Base-by-base conservation (phyloP, 257 asterid genomes). In the Cinchona pubescens region DNA sequence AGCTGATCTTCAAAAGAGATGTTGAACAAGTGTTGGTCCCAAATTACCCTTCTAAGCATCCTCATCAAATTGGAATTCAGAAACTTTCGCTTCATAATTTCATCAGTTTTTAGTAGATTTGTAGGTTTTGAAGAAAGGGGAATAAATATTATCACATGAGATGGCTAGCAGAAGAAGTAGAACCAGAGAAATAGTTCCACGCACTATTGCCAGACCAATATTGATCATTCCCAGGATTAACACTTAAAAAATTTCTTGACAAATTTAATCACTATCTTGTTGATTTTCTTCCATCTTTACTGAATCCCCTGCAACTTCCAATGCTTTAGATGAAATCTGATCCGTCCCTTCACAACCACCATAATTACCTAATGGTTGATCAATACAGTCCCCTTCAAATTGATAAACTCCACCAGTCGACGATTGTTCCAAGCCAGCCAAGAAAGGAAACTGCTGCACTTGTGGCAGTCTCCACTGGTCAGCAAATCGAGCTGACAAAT, bases 381-480 rank as follows among this genome's bases (percentile, higher is more conserved):
- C 61, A 64, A 38, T 53, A 6, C 32, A 32, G 58, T 65, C 83
- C 18, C 63, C 76, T 60, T 75, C 74, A 32, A 75, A 68, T 56
- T 67, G 74, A 72, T 70, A 82, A 11, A 69, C 45, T 9, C 78
- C 79, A 27, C 40, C 67, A 3, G 63, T 1, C 25, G 29, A 3
- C 25, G 32, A 27, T 3, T 71, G 83, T 37, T 83, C 79, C 13
- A 79, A 65, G 46, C 77, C 67, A 25, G 82, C 67, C 42, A 81
- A 53, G 60, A 72, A 78, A 7, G 85, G 79, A 35, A 84, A 67
- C 21, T 78, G 80, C 15, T 75, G 71, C 62, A 72, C 35, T 67
- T 81, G 83, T 63, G 79, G 81, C 42, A 48, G 63, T 72, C 76
- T 82, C 80, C 80, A 81, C 74, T 73, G 83, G 29, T 83, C 82